Evolutionary conservation across 768 basidiomycete species (phyloP).

Genomic region (Lactifluus hygrophoroides): DNA sequence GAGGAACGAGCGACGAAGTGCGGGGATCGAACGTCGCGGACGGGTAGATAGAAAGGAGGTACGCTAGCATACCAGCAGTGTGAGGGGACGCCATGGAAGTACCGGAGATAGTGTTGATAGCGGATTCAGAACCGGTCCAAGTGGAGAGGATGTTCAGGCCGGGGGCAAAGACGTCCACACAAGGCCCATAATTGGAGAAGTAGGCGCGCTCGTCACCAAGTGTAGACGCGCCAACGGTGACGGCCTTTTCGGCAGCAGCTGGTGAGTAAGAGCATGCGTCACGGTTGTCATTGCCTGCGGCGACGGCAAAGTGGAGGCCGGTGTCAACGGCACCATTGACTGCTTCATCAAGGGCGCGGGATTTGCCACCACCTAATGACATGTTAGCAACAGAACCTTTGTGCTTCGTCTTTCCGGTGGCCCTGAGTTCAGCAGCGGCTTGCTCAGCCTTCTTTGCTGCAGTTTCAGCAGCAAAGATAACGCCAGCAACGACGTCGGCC

Average conservation of each 20-base stretch:
- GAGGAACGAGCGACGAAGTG: conserved; percentile 30
- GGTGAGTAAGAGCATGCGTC: conserved; percentile 94
- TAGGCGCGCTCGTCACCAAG: conserved; percentile 74
- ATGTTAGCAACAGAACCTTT: conserved; percentile 97
- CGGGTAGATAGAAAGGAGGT: conserved; percentile 81
- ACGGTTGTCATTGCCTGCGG: conserved; percentile 82
- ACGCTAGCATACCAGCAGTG: conserved; percentile 77
- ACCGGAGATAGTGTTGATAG: conserved; percentile 69
- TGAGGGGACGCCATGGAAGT: conserved; percentile 95
- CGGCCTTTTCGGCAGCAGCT: conserved; percentile 77
- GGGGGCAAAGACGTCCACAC: conserved; percentile 91
- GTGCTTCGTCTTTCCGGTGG: conserved; percentile 73
- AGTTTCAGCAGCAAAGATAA: conserved; percentile 60
- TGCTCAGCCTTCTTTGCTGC: conserved; percentile 48
- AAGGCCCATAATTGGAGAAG: conserved; percentile 87
- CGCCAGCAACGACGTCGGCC: conserved; percentile 89
- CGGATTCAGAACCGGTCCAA: conserved; percentile 50
- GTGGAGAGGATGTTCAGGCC: conserved; percentile 84
- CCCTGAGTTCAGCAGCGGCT: conserved; percentile 55
- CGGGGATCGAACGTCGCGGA: conserved; percentile 48
- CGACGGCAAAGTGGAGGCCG: conserved; percentile 95
- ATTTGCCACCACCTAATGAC: conserved; percentile 96
- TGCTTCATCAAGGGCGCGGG: conserved; percentile 68
- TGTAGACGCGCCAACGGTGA: conserved; percentile 92
- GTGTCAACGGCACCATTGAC: conserved; percentile 76